Base-by-base conservation (phyloP, 176 grass and related monocot genomes). In the Saccharum officinarum region DNA sequence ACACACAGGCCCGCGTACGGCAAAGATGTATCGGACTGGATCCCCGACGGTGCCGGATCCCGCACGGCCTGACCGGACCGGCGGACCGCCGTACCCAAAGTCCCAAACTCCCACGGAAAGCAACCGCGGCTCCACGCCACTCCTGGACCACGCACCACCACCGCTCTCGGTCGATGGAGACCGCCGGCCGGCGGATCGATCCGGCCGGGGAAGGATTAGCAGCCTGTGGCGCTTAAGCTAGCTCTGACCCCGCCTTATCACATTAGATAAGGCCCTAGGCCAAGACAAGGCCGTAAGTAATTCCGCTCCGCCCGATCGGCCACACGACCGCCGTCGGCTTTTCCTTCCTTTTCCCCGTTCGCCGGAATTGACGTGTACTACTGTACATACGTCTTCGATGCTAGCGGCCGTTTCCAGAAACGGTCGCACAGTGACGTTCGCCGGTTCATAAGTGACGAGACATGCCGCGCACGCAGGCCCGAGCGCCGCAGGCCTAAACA, bases 381-480 rank as follows among this genome's bases (percentile, higher is more conserved):
- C 39, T 15, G 13, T 1, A 15, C 14, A 4, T 50, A 17, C 47
- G 15, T 18, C 16, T 52, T 52, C 16, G 49, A 52, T 18, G 46
- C 45, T 16, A 5, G 47, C 16, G 8, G 52, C 52, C 52, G 52
- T 55, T 55, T 55, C 52, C 50, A 20, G 52, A 55, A 7, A 8
- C 18, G 18, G 18, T 8, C 52, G 52, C 50, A 20, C 14, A 50
- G 52, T 55, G 52, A 55, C 52, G 52, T 55, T 8, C 18, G 17
- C 52, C 3, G 52, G 52, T 8, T 7, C 18, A 55, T 55, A 55
- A 55, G 52, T 22, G 66, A 55, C 73, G 67, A 86, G 59, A 83
- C 64, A 74, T 68, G 88, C 67, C 65, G 72, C 57, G 66, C 73
- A 78, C 83, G 88, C 84, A 90, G 28, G 72, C 25, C 83, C 88